Evolutionary conservation across 140 eudicot genomes (phyloP).

Genomic region (Stevia rebaudiana): DNA sequence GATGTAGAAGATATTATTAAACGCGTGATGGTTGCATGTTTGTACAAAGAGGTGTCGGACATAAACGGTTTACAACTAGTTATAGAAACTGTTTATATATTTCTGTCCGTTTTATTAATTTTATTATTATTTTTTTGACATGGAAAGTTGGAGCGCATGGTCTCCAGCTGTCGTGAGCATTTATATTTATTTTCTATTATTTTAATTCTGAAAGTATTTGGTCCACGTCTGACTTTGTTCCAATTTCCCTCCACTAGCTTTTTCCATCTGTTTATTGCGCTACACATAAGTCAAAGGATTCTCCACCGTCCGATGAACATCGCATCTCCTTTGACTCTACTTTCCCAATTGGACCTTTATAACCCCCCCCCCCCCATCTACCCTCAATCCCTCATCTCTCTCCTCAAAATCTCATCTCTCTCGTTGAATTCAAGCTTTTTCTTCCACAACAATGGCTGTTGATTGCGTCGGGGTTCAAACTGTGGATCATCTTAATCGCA

Average conservation of each 20-base stretch:
- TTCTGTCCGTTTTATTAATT: too few relatives aligned
- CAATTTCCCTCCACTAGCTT: slow-evolving; percentile 18
- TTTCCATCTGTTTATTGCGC: slow-evolving; percentile 14
- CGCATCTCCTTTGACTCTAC: slow-evolving; percentile 13
- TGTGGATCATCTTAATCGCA: slow-evolving; percentile 16
- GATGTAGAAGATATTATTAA: too few relatives aligned
- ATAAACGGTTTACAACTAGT: too few relatives aligned
- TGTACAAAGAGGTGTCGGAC: too few relatives aligned
- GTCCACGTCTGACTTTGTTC: slow-evolving; percentile 26
- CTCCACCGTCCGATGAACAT: slow-evolving; percentile 28
- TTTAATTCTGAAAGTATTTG: not conserved
- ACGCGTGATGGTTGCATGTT: too few relatives aligned
- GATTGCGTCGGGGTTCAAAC: slow-evolving; percentile 26
- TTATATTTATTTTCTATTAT: too few relatives aligned
- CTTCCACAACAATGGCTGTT: slow-evolving; percentile 27
- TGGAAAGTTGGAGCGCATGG: not conserved
- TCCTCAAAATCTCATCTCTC: slow-evolving; percentile 14
- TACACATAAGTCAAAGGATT: slow-evolving; percentile 11
- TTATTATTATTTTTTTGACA: not conserved
- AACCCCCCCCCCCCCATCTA: slow-evolving; percentile 9
- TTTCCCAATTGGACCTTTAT: slow-evolving; percentile 18
- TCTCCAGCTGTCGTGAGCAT: not conserved
- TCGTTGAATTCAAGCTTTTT: not conserved
- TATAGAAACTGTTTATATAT: too few relatives aligned
- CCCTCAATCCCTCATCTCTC: too few relatives aligned